A percentile compares a stretch with the other conserved stretches of the same genome.
Conservation (phyloP, 495 filamentous ascomycete genomes). For the Xylaria cubensis region DNA sequence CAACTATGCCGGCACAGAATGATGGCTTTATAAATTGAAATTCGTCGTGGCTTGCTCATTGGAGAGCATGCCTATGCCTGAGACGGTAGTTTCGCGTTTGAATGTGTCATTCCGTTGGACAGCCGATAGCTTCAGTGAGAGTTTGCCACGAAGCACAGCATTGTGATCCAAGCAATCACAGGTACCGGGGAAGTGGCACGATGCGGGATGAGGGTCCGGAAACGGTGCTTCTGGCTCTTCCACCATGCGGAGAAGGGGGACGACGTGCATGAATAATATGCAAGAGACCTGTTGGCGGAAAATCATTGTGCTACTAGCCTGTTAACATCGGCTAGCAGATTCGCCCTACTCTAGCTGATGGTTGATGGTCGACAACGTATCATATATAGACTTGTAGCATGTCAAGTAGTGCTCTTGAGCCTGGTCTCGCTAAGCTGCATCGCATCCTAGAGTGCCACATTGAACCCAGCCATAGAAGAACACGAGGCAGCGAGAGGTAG, state of each 20-base stretch:
- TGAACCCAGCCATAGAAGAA: background rate
- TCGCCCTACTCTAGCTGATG: background rate
- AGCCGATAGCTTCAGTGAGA: constrained; percentile 46
- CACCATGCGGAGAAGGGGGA: constrained; percentile 24
- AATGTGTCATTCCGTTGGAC: constrained; percentile 15
- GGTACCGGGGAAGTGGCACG: constrained; percentile 38
- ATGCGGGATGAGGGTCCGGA: constrained; percentile 19
- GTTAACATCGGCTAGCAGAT: constrained; percentile 9
- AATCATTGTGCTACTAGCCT: constrained; percentile 11
- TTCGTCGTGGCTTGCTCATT: background rate
- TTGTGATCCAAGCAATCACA: constrained; percentile 35
- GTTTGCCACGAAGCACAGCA: constrained; percentile 55
- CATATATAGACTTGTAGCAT: background rate
- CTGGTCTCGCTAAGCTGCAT: constrained; percentile 24
- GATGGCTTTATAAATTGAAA: background rate
- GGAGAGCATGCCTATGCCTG: constrained; percentile 25
- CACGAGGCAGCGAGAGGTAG: background rate
- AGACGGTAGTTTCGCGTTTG: constrained; percentile 23
- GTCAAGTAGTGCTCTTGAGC: background rate
- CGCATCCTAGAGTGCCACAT: background rate
- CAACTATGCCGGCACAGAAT: background rate
- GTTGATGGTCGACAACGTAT: constrained; percentile 4
- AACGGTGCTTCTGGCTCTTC: constrained; percentile 21
- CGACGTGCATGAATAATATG: constrained; percentile 24
- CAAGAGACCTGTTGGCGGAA: constrained; percentile 24